These are phyloP conservation scores for Chrysopogon serrulatus DNA, from an alignment of 176 grass and related monocot genomes.

Conservation along the genomic window DNA sequence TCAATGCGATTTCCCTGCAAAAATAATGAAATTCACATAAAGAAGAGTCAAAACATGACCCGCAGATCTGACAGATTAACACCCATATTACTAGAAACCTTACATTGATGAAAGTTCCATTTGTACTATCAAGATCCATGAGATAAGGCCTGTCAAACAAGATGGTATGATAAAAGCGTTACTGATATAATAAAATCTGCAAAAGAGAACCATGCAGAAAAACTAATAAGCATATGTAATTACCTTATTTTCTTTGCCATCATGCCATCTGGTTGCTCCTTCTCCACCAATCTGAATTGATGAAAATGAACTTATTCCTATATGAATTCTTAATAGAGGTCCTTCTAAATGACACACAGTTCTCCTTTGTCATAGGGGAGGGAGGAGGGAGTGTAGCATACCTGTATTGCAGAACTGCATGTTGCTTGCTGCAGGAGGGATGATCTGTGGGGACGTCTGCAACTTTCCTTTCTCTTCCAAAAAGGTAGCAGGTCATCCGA, in stretches of 20 bases:
- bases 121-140: conserved; percentile 96
- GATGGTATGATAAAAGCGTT: neutral
- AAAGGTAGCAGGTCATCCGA: conserved; percentile 86
- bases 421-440: conserved; percentile 97
- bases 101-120: conserved; percentile 92
- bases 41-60: neutral
- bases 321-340: conserved; percentile 1
- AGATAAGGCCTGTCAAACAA: conserved; percentile 66
- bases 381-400: neutral
- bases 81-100: conserved; percentile 30
- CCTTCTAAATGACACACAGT: neutral
- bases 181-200: neutral
- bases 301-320: conserved; percentile 13
- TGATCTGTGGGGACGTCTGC: conserved; percentile 94
- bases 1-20: conserved; percentile 78
- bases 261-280: conserved; percentile 89
- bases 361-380: neutral
- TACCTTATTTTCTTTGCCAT: conserved; percentile 86
- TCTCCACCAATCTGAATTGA: conserved; percentile 74
- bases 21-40: neutral
- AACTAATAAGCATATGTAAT: neutral
- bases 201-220: neutral
- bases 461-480: conserved; percentile 94
- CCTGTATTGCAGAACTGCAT: conserved; percentile 61
- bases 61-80: neutral